Percentiles rank a stretch among this genome's conserved stretches.
Evolutionary conservation across 1,284 basidiomycete genomes (phyloP).

Genomic region (Chalciporus sp.): DNA sequence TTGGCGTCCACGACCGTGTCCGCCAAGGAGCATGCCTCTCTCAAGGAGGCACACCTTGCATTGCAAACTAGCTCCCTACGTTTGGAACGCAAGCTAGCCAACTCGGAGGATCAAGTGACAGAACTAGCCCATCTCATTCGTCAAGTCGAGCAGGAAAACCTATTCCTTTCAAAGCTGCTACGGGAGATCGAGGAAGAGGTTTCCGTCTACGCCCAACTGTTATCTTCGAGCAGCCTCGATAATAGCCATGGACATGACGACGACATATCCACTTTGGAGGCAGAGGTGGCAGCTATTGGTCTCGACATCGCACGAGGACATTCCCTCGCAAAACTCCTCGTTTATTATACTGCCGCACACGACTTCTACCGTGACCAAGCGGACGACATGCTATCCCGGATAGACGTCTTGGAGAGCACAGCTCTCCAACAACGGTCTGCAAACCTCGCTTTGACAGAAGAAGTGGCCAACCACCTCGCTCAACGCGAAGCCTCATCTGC

Average conservation of each 20-base stretch:
- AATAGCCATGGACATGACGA: neutral
- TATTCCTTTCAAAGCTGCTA: conserved; percentile 45
- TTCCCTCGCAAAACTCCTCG: conserved; percentile 13
- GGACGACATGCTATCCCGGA: conserved; percentile 37
- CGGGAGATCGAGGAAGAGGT: conserved; percentile 46
- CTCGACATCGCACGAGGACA: conserved; percentile 20
- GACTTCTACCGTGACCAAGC: conserved; percentile 39
- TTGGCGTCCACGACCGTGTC: conserved; percentile 56
- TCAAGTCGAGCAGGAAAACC: conserved; percentile 54
- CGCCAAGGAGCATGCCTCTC: conserved; percentile 38
- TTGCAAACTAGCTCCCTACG: conserved; percentile 50
- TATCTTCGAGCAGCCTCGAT: conserved; percentile 17
- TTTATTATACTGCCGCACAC: conserved; percentile 24
- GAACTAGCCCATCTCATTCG: conserved; percentile 67
- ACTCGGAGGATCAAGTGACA: conserved; percentile 65
- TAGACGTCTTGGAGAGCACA: conserved; percentile 31
- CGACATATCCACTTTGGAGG: conserved; percentile 12
- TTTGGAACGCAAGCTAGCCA: conserved; percentile 66
- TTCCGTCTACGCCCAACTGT: conserved; percentile 32
- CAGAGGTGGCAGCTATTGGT: conserved; percentile 20
- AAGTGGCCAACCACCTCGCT: conserved; percentile 41
- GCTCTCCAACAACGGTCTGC: conserved; percentile 33
- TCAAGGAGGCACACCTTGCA: conserved; percentile 45
- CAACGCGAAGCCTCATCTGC: conserved; percentile 42
- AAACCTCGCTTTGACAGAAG: conserved; percentile 39